Conservation (phyloP, 1,284 basidiomycete genomes). For the Cerioporus squamosus region DNA sequence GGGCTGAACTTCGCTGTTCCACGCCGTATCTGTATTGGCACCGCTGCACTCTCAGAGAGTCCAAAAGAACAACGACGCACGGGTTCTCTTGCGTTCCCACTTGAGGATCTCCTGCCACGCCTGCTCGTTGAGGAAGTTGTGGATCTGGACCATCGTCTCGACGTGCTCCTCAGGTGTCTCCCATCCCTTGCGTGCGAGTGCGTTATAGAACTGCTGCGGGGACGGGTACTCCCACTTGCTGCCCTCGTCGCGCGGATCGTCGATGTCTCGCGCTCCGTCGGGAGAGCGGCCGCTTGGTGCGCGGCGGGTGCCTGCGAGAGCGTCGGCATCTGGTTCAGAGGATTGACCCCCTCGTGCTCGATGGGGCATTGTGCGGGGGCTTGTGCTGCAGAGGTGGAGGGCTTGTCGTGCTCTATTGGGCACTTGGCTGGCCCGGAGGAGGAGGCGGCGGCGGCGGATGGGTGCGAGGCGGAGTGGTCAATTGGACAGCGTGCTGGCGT, state of each 20-base stretch:
- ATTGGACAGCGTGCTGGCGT: conserved; percentile 42
- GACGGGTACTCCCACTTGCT: conserved; percentile 95
- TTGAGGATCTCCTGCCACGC: conserved; percentile 95
- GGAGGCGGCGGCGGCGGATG: conserved; percentile 17
- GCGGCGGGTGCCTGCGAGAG: conserved; percentile 74
- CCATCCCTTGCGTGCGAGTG: conserved; percentile 95
- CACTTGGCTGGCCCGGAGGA: conserved; percentile 42
- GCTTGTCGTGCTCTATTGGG: conserved; percentile 47
- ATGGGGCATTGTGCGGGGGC: conserved; percentile 49
- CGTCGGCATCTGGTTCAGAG: conserved; percentile 89
- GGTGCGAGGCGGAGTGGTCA: conserved; percentile 32
- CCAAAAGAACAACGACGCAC: conserved; percentile 38
- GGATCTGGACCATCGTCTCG: conserved; percentile 97
- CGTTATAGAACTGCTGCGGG: conserved; percentile 99
- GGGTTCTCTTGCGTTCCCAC: conserved; percentile 85
- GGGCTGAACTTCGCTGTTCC: conserved; percentile 50
- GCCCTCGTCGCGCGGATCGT: conserved; percentile 77
- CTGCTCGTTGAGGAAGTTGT: conserved; percentile 97
- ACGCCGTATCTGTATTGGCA: too few species aligned
- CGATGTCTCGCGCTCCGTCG: conserved; percentile 78
- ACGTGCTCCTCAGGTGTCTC: conserved; percentile 97
- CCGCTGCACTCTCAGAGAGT: neutral
- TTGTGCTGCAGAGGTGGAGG: conserved; percentile 17
- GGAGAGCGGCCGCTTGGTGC: conserved; percentile 64
- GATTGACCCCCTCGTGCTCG: conserved; percentile 63